Percentiles rank a stretch among this genome's conserved stretches.
Conservation (phyloP, 805 yeast genomes). For the Cyberlindnera sargentensis region DNA sequence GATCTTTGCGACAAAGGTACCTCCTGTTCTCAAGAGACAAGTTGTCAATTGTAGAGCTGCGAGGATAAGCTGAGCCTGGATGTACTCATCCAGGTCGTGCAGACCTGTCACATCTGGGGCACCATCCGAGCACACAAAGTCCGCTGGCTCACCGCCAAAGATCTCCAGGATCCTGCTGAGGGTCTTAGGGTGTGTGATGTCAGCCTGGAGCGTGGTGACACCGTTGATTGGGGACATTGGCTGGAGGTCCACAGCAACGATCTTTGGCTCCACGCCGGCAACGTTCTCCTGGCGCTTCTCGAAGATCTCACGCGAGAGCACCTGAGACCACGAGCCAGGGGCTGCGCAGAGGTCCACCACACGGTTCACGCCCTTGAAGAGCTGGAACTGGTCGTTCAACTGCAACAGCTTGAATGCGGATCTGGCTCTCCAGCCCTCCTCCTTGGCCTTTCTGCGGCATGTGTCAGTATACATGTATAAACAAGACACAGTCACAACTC, state of each 20-base stretch:
- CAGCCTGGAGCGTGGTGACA: conserved; percentile 89
- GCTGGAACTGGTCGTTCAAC: conserved; percentile 81
- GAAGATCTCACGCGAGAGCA: conserved; percentile 64
- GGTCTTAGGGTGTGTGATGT: conserved; percentile 93
- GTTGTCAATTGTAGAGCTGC: conserved; percentile 91
- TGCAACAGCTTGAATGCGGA: conserved; percentile 93
- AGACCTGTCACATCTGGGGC: conserved; percentile 98
- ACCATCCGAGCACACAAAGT: conserved; percentile 94
- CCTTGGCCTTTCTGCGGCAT: conserved; percentile 73
- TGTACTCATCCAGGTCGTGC: conserved; percentile 94
- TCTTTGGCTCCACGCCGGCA: conserved; percentile 51
- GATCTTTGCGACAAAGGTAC: conserved; percentile 91
- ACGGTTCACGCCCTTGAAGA: conserved; percentile 59
- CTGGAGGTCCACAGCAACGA: conserved; percentile 92
- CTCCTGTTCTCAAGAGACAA: conserved; percentile 82
- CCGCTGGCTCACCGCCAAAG: conserved; percentile 91
- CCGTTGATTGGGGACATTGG: conserved; percentile 97
- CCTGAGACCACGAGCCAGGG: conserved; percentile 98
- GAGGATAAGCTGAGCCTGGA: conserved; percentile 88
- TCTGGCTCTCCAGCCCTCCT: conserved; percentile 96
- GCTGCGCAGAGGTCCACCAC: conserved; percentile 98
- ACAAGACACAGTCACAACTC: neutral
- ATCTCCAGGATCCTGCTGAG: conserved; percentile 64
- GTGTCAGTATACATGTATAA: conserved; percentile 8
- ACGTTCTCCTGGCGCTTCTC: conserved; percentile 29